phyloP scores from a whole-genome alignment of 192 early-diverging fungal species.

The Anaeromyces robustus region DNA sequence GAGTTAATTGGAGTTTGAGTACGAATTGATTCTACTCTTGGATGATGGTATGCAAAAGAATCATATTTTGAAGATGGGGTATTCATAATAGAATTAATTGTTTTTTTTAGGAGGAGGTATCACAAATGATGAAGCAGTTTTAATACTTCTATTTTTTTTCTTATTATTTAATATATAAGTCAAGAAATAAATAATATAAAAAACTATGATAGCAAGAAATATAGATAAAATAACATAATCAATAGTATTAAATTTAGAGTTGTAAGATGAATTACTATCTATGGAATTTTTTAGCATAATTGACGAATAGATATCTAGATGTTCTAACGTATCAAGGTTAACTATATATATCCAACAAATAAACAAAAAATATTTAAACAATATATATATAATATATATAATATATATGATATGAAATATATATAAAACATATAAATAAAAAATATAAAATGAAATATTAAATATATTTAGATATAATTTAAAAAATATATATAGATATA shows the following conservation, averaged over 20 bases:
- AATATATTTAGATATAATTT: too few relatives aligned
- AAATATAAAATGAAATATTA: too few relatives aligned
- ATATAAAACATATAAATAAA: too few relatives aligned
- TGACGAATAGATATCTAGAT: neutral
- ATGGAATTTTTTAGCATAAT: neutral
- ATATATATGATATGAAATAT: too few relatives aligned
- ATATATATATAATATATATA: too few relatives aligned
- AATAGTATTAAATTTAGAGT: neutral
- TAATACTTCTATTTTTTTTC: neutral
- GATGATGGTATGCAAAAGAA: neutral
- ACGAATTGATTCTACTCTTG: neutral
- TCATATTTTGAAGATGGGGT: neutral
- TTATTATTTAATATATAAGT: neutral
- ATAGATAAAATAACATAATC: neutral
- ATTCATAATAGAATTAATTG: neutral
- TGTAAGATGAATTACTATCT: neutral
- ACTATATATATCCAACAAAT: too few relatives aligned
- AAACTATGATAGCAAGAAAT: neutral
- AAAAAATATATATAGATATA: too few relatives aligned
- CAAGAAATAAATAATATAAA: neutral
- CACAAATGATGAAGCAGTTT: neutral
- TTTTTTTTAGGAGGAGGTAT: neutral
- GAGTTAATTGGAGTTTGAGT: neutral
- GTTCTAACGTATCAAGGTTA: neutral
- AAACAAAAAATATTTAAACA: too few relatives aligned